Base-by-base conservation (phyloP, 192 early-diverging fungal species). In the Geranomyces variabilis region DNA sequence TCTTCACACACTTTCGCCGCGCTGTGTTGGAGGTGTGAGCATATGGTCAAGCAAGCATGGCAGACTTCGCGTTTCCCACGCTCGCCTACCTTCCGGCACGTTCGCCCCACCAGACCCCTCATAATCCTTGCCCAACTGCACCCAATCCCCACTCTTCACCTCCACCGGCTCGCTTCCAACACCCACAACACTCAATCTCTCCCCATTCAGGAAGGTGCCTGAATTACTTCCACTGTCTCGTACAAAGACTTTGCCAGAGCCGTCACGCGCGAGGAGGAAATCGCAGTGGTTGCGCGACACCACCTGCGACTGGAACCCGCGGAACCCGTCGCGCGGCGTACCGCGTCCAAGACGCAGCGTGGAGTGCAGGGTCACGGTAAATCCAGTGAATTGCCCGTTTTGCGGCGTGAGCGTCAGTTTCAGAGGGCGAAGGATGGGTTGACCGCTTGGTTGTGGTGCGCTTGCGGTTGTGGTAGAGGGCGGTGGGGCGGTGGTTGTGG, bases 71-170 rank as follows among this genome's bases (percentile, higher is more conserved):
- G 12, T 47, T n/a, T 19, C 10, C 46, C 10, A 47, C 12, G 12
- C 46, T n/a, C 51, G n/a, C 51, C 53, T 36, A 78, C 78, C 58
- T 55, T 76, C 44, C 5, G 67, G 75, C 21, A 67, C 41, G 15
- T 53, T 55, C 17, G 66, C 71, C 9, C 44, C 19, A 1, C 49
- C 74, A 1, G 55, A 55, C 15, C 73, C 66, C 22, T 84, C 77
- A 64, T 72, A 84, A 61, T 84, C 83, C 70, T 72, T 84, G 9
- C 83, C 83, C 15, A 84, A 49, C 63, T 84, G 83, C 22, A 84
- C 68, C 29, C 62, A 70, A 51, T 84, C 83, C 19, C 83, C 80
- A 28, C 62, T 71, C 12, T 66, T n/a, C 9, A 84, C 8, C 30
- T 78, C 71, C 22, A 75, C 46, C 15, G 45, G 41, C 15, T 64